Base-by-base conservation (phyloP, 2,329 filamentous ascomycete genomes). In the Elsinoe australis region DNA sequence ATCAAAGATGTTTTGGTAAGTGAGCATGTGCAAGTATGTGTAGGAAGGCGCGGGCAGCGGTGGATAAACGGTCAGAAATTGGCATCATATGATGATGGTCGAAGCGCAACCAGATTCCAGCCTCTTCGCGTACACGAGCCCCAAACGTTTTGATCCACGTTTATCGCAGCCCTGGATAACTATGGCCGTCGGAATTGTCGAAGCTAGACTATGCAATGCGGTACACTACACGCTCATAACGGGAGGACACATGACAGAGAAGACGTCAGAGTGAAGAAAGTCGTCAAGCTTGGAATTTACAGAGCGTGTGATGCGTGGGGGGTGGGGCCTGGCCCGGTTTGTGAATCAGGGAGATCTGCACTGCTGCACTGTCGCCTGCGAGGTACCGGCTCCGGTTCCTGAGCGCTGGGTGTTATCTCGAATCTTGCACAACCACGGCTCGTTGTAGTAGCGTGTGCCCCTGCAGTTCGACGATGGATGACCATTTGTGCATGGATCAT, bases 71-170 rank as follows among this genome's bases (percentile, higher is more conserved):
- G 39, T 17, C 39, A 44, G 39, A 44, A 29, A 31, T 44, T 29
- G 39, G 39, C 28, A 44, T 32, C 39, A 44, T 44, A 44, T 32
- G 39, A 44, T 44, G 39, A 29, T 29, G 39, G 39, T 44, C 39
- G 28, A 24, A 44, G 39, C 39, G 39, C 19, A 31, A 44, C 39
- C 39, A 44, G 22, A n/a, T 17, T 17, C 12, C 39, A 44, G 39
- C 22, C 22, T 44, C 24, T 29, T 31, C 19, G 4, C 24, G 24
- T 9, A 24, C 22, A 18, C 26, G 39, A 44, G 39, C 39, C 24
- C 39, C 39, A 44, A 44, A 44, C 39, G 39, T 44, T 44, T 17
- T 44, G 26, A 44, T 44, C 28, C 39, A 44, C 39, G 39, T 44
- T 32, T 21, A 44, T 32, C 39, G 39, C 29, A 44, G 39, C 26